Evolutionary conservation across 2,329 filamentous ascomycete species (phyloP).

Genomic region (Fonsecaea erecta): DNA sequence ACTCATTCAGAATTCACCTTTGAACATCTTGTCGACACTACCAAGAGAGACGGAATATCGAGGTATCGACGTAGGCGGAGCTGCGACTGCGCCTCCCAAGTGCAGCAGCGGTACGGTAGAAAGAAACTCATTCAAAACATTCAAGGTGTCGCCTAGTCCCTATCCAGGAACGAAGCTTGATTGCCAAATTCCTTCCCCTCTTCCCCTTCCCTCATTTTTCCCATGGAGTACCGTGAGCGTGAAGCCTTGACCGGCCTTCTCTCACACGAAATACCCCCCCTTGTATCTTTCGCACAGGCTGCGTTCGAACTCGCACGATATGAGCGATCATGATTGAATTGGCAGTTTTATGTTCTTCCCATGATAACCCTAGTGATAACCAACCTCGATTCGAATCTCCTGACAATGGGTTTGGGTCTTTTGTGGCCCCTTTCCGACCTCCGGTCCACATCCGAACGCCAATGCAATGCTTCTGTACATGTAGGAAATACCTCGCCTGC

Average conservation of each 20-base stretch:
- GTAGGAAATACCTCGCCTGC: conserved; percentile 4
- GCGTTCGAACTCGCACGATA: not conserved
- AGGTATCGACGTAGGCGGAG: not conserved
- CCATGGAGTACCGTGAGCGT: not conserved
- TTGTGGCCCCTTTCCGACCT: not conserved
- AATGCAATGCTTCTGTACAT: conserved; percentile 32
- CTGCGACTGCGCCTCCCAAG: not conserved
- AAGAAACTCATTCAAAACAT: conserved; percentile 31
- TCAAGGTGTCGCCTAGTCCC: conserved; percentile 40
- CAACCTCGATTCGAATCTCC: not conserved
- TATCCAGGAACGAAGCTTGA: conserved; percentile 40
- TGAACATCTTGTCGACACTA: not conserved
- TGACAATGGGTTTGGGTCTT: not conserved
- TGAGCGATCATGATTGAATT: not conserved
- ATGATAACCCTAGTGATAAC: not conserved
- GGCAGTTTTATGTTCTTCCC: not conserved
- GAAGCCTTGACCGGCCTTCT: not conserved
- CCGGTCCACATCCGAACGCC: conserved; percentile 21
- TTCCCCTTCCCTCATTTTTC: not conserved
- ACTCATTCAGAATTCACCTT: not conserved
- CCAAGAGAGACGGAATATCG: not conserved
- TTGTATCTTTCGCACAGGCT: not conserved
- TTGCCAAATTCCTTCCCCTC: conserved; percentile 32
- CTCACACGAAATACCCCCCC: not conserved
- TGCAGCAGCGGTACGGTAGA: conserved; percentile 5